Conservation (phyloP, 2,329 filamentous ascomycete genomes). For the Talaromyces sp. region DNA sequence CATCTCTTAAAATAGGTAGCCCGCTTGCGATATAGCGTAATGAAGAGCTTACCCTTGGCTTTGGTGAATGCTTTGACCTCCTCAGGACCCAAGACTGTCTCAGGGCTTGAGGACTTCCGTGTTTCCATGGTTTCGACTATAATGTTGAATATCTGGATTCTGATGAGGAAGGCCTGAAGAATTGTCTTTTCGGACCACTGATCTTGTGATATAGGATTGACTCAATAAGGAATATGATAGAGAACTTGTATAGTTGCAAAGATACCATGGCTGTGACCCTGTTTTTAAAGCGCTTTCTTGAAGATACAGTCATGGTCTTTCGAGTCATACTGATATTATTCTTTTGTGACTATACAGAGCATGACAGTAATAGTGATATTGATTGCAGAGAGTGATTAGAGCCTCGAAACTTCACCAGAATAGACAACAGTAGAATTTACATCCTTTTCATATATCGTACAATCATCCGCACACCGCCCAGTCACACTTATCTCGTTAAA, state of each 20-base stretch:
- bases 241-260: neutral
- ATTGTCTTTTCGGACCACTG: neutral
- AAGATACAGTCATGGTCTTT: neutral
- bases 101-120: neutral
- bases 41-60: neutral
- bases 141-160: neutral
- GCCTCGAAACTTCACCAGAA: neutral
- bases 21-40: neutral
- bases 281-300: neutral
- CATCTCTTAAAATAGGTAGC: neutral
- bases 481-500: neutral
- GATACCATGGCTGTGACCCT: neutral
- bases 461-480: neutral
- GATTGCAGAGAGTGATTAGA: neutral
- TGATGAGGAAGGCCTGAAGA: neutral
- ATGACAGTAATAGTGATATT: neutral
- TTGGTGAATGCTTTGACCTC: neutral
- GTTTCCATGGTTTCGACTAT: neutral
- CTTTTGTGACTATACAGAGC: neutral
- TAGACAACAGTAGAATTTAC: neutral
- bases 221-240: neutral
- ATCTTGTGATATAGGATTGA: too few relatives aligned
- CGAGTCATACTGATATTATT: neutral
- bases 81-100: neutral
- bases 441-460: neutral